A percentile compares a stretch with the other conserved stretches of the same genome.
Evolutionary conservation across 2,329 filamentous ascomycete genomes (phyloP).

Genomic region (Plenodomus tracheiphilus): DNA sequence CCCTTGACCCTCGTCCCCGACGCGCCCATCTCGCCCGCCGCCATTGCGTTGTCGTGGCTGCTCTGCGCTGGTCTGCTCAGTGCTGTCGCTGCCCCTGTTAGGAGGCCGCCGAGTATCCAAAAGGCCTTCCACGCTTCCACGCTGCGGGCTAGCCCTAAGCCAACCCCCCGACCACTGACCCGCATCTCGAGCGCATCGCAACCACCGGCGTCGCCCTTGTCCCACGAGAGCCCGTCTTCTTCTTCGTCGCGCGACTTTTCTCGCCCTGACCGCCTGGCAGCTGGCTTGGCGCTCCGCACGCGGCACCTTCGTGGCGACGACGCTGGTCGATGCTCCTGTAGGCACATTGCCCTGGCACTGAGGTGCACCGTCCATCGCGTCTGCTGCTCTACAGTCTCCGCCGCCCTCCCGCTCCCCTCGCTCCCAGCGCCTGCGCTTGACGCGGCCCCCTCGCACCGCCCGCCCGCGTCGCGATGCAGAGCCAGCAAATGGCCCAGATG

Average conservation of each 20-base stretch:
- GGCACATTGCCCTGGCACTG: conserved; percentile 24
- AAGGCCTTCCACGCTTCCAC: neutral
- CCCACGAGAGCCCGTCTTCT: conserved; percentile 11
- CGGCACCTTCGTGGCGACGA: conserved; percentile 29
- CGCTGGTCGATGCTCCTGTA: conserved; percentile 37
- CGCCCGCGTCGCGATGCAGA: conserved; percentile 39
- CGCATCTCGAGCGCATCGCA: neutral
- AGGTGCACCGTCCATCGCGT: conserved; percentile 27
- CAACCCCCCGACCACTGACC: neutral
- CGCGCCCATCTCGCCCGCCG: conserved; percentile 10
- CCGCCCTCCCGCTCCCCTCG: conserved; percentile 16
- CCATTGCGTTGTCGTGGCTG: conserved; percentile 7
- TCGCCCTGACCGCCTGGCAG: conserved; percentile 18
- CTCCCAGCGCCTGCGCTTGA: conserved; percentile 22
- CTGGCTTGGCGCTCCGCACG: conserved; percentile 13
- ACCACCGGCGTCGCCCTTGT: neutral
- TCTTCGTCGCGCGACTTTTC: neutral
- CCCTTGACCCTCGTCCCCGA: neutral
- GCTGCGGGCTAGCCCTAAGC: neutral
- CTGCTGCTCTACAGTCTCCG: neutral
- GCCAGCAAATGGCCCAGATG: conserved; percentile 65
- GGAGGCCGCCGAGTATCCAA: neutral
- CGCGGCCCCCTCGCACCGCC: conserved; percentile 13
- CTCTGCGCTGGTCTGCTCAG: neutral
- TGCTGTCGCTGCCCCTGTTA: neutral